These are phyloP conservation scores for Nakazawaea anatomiae DNA, from an alignment of 805 yeast genomes.

Conservation along the genomic window DNA sequence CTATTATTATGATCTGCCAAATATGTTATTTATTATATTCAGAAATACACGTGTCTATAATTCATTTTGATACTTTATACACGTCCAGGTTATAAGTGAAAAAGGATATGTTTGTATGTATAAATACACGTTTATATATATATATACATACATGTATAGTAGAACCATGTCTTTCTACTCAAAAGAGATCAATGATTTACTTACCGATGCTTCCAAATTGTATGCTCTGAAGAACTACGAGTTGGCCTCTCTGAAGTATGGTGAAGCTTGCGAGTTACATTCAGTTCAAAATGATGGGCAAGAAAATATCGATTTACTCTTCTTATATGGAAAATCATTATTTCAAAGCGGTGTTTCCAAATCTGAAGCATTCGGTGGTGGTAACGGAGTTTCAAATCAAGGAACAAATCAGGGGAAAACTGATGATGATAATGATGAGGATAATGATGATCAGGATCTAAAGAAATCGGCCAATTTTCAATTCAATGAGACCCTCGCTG, in stretches of 20 bases:
- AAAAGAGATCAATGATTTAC: conserved; percentile 36
- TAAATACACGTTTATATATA: neutral
- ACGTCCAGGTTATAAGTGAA: too few species aligned
- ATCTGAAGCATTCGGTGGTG: conserved; percentile 70
- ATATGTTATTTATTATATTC: too few species aligned
- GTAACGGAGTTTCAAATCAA: conserved; percentile 16
- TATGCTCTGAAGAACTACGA: conserved; percentile 64
- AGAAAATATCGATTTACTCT: conserved; percentile 69
- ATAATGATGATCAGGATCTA: conserved; percentile 18
- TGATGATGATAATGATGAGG: conserved; percentile 10
- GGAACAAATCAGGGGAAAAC: conserved; percentile 19
- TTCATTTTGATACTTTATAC: too few species aligned
- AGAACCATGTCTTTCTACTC: conserved; percentile 21
- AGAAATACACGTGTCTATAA: too few species aligned
- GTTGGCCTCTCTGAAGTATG: conserved; percentile 62
- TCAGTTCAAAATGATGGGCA: conserved; percentile 45
- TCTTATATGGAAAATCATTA: conserved; percentile 72
- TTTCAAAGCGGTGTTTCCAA: conserved; percentile 71
- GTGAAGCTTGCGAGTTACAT: conserved; percentile 61
- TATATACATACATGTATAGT: too few species aligned
- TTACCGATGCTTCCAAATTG: conserved; percentile 57
- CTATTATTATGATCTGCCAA: too few species aligned
- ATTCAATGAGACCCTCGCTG: conserved; percentile 29
- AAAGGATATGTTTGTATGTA: neutral
- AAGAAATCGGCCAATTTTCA: conserved; percentile 22